Percentiles rank a stretch among this genome's conserved stretches.
These are phyloP conservation scores for Artomyces pyxidatus DNA, from an alignment of 768 basidiomycete species.

Conservation along the genomic window DNA sequence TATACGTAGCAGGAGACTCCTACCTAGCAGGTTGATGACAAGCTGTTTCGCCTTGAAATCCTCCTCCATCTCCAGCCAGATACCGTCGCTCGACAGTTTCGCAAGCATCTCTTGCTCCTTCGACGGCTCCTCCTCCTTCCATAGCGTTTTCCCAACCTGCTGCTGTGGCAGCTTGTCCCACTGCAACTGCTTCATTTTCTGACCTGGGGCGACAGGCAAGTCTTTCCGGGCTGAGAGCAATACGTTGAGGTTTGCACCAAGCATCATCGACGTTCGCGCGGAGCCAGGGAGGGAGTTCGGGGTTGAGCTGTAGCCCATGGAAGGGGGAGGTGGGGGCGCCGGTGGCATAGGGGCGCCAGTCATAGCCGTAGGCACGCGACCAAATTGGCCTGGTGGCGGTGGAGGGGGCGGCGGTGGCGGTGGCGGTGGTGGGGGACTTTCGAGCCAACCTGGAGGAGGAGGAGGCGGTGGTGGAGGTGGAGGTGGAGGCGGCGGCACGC, in stretches of 20 bases:
- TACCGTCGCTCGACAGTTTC: conserved; percentile 75
- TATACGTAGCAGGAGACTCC: conserved; percentile 11
- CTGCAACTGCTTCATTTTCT: conserved; percentile 96
- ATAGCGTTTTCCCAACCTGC: conserved; percentile 78
- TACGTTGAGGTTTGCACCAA: conserved; percentile 49
- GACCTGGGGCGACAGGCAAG: conserved; percentile 73
- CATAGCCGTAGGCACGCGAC: conserved; percentile 20
- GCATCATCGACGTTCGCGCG: conserved; percentile 50
- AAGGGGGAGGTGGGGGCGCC: conserved; percentile 31
- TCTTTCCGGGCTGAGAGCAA: conserved; percentile 70
- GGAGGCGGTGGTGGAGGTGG: conserved; percentile 23
- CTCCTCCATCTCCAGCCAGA: conserved; percentile 96
- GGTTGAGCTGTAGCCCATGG: conserved; percentile 26
- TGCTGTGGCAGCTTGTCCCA: conserved; percentile 98
- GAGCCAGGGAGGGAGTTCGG: conserved; percentile 36
- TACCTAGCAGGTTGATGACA: conserved; percentile 85
- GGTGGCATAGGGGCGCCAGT: conserved; percentile 23
- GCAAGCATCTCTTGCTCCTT: conserved; percentile 75
- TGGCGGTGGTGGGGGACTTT: conserved; percentile 22
- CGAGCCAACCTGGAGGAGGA: conserved; percentile 19
- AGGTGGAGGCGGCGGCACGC: conserved; percentile 16
- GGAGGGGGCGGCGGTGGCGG: conserved; percentile 33
- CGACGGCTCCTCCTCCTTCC: conserved; percentile 61
- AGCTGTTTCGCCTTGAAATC: conserved; percentile 96
- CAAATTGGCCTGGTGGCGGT: conserved; percentile 24